Base-by-base conservation (phyloP, 352 stramenopile species). In the Pythium scleroteichum region DNA sequence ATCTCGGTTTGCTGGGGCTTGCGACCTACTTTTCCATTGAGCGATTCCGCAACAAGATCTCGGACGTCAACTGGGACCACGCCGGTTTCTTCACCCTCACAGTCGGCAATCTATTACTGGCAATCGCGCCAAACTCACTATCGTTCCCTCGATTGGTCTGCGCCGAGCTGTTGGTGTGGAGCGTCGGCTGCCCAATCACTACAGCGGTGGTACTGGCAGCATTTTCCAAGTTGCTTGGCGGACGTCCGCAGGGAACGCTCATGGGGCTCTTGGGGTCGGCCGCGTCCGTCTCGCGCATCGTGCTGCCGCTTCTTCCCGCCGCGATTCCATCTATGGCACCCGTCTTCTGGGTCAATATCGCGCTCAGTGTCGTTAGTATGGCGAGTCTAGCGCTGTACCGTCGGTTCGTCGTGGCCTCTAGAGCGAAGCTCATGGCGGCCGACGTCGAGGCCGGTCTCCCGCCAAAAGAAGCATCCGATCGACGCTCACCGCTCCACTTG, bases 1-100 rank as follows among this genome's bases (percentile, higher is more conserved):
- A 88, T 50, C 47, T 89, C 32, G 82, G 82, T 29, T 38, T 91
- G 29, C 56, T 91, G 20, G 82, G 82, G 0, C 66, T 91, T 1
- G 40, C 88, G 3, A 73, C 77, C 26, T 91, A 91, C 48, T 82
- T 89, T 42, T 83, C 76, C 4, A 89, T 91, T 24, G 82, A 91
- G 46, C 81, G 76, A 46, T 88, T 85, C 57, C 77, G 79, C 53
- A 71, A 86, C 53, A 72, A 53, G 45, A 71, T 91, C 33, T 75
- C 75, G 19, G 79, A 91, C 41, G 79, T 87, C 16, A 81, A 56
- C 40, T 89, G 79, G 82, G 76, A 89, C 39, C 74, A 85, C 27
- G 54, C 79, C 16, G 82, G 82, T 29, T 88, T 91, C 32, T 56
- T 57, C 16, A 73, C 78, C 52, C 64, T 89, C 16, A 68, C 79